A percentile compares a stretch with the other conserved stretches of the same genome.
Evolutionary conservation across 2,329 filamentous ascomycete species (phyloP).

Genomic region (Juglanconis juglandina): DNA sequence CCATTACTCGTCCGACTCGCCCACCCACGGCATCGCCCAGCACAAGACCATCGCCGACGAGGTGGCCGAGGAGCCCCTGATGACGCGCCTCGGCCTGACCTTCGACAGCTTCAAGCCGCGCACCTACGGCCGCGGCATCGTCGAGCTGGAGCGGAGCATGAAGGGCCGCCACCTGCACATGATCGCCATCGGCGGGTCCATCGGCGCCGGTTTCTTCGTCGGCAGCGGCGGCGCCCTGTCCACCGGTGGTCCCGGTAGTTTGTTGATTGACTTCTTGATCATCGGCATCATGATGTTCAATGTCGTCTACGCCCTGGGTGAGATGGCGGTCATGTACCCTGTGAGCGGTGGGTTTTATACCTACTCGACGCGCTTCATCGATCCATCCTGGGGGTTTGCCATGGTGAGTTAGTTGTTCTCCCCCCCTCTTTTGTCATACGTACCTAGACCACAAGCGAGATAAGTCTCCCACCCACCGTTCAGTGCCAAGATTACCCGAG

Average conservation of each 20-base stretch:
- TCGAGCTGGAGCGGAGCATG: slow-evolving; percentile 35
- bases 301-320: slow-evolving; percentile 59
- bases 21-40: not conserved
- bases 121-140: slow-evolving; percentile 21
- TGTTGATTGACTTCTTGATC: slow-evolving; percentile 51
- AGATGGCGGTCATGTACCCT: slow-evolving; percentile 53
- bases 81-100: slow-evolving; percentile 39
- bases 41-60: slow-evolving; percentile 1
- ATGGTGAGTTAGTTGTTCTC: slow-evolving; percentile 39
- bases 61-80: slow-evolving; percentile 27
- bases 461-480: too few species aligned
- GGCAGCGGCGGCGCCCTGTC: slow-evolving; percentile 50
- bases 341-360: slow-evolving; percentile 58
- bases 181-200: slow-evolving; percentile 54
- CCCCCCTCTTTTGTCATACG: slow-evolving; percentile 37
- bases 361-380: slow-evolving; percentile 55
- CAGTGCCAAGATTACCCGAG: not conserved
- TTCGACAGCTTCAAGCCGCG: slow-evolving; percentile 40
- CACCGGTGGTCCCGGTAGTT: slow-evolving; percentile 43
- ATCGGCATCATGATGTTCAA: slow-evolving; percentile 60
- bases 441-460: not conserved
- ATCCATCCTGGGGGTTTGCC: slow-evolving; percentile 50
- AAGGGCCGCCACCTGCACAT: slow-evolving; percentile 50
- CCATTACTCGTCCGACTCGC: not conserved
- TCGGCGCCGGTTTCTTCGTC: slow-evolving; percentile 62